A percentile compares a stretch with the other conserved stretches of the same genome.
These are phyloP conservation scores for Populus tremula DNA, from an alignment of 345 rosid species.

Conservation along the genomic window DNA sequence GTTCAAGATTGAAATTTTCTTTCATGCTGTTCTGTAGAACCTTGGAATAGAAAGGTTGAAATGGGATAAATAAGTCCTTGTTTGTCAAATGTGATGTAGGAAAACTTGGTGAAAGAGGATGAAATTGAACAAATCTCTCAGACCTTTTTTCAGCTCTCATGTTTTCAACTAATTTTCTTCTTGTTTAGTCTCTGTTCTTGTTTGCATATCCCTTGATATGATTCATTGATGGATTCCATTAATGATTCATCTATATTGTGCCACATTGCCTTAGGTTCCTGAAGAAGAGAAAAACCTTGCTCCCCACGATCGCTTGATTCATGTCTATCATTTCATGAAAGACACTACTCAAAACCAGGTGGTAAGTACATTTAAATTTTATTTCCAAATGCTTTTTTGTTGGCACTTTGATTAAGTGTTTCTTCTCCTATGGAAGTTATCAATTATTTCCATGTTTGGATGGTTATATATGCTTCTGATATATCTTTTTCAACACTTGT, in stretches of 20 bases:
- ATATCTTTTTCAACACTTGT: not conserved
- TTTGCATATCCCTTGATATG: not conserved
- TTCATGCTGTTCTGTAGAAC: not conserved
- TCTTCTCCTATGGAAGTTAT: not conserved
- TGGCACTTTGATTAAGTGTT: not conserved
- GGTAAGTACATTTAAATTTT: constrained; percentile 19
- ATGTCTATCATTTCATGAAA: constrained; percentile 87
- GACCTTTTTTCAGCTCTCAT: not conserved
- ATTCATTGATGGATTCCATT: not conserved
- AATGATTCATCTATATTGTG: not conserved
- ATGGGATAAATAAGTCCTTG: not conserved
- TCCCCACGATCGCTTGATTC: constrained; percentile 83
- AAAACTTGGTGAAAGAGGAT: not conserved
- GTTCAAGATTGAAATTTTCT: too few relatives aligned
- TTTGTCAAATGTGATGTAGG: not conserved
- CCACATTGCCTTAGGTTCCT: constrained; percentile 54
- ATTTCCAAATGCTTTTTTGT: not conserved
- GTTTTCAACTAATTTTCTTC: not conserved
- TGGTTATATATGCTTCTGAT: not conserved
- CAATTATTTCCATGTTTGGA: not conserved
- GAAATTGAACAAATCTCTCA: not conserved
- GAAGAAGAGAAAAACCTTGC: constrained; percentile 96
- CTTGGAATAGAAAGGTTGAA: not conserved
- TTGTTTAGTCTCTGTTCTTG: not conserved
- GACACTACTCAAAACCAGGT: constrained; percentile 80